Percentiles rank a stretch among this genome's conserved stretches.
Evolutionary conservation across 176 grass and related monocot species (phyloP).

Genomic region (Juncus effusus): DNA sequence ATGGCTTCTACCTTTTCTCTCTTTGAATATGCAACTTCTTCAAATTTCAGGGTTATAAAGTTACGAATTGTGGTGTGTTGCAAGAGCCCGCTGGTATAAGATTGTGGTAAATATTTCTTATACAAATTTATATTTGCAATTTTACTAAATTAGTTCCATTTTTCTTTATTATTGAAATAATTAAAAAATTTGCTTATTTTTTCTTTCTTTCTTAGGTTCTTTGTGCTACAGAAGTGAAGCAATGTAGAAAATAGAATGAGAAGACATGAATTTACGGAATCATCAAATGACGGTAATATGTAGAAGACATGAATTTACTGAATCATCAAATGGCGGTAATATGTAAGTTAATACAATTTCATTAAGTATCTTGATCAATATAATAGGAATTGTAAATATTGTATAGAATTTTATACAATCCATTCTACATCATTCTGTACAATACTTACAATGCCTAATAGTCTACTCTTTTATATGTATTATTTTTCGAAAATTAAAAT

Average conservation of each 20-base stretch:
- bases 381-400: no score
- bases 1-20: neutral
- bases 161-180: neutral
- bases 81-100: constrained; percentile 73
- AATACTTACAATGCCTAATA: no score
- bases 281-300: constrained; percentile 72
- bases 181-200: neutral
- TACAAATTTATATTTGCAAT: constrained; percentile 3
- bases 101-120: constrained; percentile 59
- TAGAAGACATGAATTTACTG: constrained; percentile 54
- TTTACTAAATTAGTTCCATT: neutral
- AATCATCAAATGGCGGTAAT: constrained; percentile 61
- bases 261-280: constrained; percentile 59
- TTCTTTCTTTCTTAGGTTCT: constrained; percentile 80
- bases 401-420: no score
- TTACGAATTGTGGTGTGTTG: constrained; percentile 93
- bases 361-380: no score
- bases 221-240: constrained; percentile 81
- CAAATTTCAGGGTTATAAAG: constrained; percentile 58
- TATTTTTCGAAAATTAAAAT: no score
- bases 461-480: no score
- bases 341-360: constrained; percentile 32
- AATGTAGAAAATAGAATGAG: constrained; percentile 74
- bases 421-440: no score
- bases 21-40: neutral